Evolutionary conservation across 495 filamentous ascomycete genomes (phyloP), one percentile per base, ranked within the genome.

Genomic region (Pseudotulostoma volvatum): DNA sequence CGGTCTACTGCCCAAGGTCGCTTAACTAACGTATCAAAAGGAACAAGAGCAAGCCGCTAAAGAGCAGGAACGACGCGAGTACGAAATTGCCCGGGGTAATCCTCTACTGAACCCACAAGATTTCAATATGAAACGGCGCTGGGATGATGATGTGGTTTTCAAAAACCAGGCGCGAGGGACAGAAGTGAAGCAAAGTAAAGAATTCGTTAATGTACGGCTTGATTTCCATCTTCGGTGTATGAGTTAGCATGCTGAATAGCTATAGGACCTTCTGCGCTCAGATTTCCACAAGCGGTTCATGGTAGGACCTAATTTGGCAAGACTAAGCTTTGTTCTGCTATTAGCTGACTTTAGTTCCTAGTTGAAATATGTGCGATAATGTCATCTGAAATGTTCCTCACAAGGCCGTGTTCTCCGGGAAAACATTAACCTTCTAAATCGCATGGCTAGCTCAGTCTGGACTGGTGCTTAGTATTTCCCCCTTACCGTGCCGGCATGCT

Each of bases 101-200:
- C 92, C 90, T 13, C 60, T 97, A 31, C 67, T 97, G 18, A 95
- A 94, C 48, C 53, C 79, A 0, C 51, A 66, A 20, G 62, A 66
- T 30, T 64, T 66, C 57, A 64, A 67, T 43, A 48, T 54, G 31
- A 55, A 55, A 47, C 51, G 53, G 17, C 73, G 86, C 51, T 97
- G 90, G 90, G 90, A 97, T 47, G 90, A 97, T 44, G 90, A 97
- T 63, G 90, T 97, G n/a, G 85, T 97, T 13, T 97, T 97, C 63
- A 94, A 93, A 66, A 97, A 97, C 58, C 90, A 96, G 59, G 90
- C 87, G 21, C 73, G 92, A 33, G 90, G 90, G 2, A 94, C 85
- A 7, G 90, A 94, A 50, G 85, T 93, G 39, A 84, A 80, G 61
- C 85, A 87, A 63, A 79, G 74, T 59, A 92, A 86, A 61, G 85